Evolutionary conservation across 1,284 basidiomycete genomes (phyloP).

Genomic region (Ceratobasidium sp.): DNA sequence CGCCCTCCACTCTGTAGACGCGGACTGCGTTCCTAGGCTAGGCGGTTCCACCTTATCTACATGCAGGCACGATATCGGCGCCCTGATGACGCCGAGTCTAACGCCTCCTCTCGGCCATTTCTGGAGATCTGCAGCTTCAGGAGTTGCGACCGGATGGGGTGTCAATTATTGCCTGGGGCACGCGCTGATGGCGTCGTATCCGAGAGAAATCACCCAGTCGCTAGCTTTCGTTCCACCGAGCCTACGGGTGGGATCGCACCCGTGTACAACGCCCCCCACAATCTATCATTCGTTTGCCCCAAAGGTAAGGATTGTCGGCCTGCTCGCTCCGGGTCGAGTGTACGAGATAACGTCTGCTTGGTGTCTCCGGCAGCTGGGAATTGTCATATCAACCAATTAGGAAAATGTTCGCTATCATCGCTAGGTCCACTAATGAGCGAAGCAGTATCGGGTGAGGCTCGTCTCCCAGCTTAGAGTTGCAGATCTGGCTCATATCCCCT

Average conservation of each 20-base stretch:
- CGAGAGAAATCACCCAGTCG: constrained; percentile 4
- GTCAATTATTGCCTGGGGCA: constrained; percentile 22
- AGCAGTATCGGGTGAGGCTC: constrained; percentile 11
- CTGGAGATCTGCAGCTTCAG: constrained; percentile 31
- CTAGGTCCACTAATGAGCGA: constrained; percentile 36
- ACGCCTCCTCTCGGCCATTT: background rate
- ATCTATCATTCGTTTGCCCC: background rate
- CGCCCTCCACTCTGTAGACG: constrained; percentile 22
- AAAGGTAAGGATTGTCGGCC: constrained; percentile 6
- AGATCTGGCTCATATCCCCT: constrained; percentile 44
- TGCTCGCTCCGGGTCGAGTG: background rate
- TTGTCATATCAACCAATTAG: constrained; percentile 46
- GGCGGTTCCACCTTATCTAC: constrained; percentile 30
- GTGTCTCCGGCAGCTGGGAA: constrained; percentile 24
- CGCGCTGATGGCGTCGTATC: constrained; percentile 23
- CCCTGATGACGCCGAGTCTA: constrained; percentile 27
- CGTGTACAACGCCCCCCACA: background rate
- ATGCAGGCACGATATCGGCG: constrained; percentile 11
- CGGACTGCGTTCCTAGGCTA: constrained; percentile 37
- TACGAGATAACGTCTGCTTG: constrained; percentile 20
- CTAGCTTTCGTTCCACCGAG: constrained; percentile 9
- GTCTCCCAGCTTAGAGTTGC: constrained; percentile 34
- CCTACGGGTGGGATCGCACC: background rate
- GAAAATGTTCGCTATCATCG: constrained; percentile 31
- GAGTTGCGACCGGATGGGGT: constrained; percentile 22